A percentile compares a stretch with the other conserved stretches of the same genome.
Conservation (phyloP, 345 rosid species). For the Eutrema japonicum region DNA sequence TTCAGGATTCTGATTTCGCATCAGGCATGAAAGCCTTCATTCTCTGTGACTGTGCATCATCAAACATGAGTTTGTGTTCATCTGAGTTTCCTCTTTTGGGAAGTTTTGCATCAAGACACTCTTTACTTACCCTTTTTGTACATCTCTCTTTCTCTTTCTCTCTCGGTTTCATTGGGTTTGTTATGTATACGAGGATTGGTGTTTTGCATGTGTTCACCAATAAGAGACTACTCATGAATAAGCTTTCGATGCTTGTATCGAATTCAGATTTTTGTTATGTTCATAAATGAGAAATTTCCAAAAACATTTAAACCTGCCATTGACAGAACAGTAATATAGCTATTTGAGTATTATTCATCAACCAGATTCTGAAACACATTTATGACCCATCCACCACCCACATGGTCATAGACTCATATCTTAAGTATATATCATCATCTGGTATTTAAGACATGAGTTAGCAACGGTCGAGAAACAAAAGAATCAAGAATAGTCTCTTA, state of each 20-base stretch:
- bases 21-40: slow-evolving; percentile 35
- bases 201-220: slow-evolving; percentile 16
- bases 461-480: background rate
- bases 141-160: background rate
- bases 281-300: background rate
- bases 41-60: slow-evolving; percentile 24
- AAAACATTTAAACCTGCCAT: too few relatives aligned
- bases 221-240: slow-evolving; percentile 25
- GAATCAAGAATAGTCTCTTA: background rate
- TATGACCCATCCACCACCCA: background rate
- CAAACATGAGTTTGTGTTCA: slow-evolving; percentile 36
- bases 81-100: slow-evolving; percentile 42
- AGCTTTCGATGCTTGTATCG: background rate
- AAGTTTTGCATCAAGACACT: slow-evolving; percentile 43
- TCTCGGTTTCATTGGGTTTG: slow-evolving; percentile 18
- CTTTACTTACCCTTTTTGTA: slow-evolving; percentile 29
- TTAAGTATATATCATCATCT: background rate
- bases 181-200: slow-evolving; percentile 31
- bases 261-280: background rate
- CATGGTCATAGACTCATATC: background rate
- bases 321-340: too few relatives aligned
- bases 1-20: slow-evolving; percentile 33
- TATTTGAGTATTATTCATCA: background rate
- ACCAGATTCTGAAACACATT: background rate
- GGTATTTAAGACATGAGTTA: background rate